Evolutionary conservation across 2,329 filamentous ascomycete species (phyloP).

Genomic region (Nemania sp.): DNA sequence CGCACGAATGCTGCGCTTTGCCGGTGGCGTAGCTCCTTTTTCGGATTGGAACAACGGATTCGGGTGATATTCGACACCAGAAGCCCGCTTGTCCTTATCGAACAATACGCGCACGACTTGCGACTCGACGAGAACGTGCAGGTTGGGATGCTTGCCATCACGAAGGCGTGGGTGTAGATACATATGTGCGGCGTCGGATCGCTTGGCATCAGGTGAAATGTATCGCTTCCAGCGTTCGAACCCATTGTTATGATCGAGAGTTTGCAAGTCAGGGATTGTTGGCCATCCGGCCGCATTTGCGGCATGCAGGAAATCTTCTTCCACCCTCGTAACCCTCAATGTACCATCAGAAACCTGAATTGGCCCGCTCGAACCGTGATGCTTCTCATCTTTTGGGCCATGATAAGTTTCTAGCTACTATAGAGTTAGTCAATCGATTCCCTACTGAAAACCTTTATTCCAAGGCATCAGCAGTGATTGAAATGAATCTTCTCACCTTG

Average conservation of each 20-base stretch:
- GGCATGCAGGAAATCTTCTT: conserved; percentile 52
- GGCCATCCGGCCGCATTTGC: conserved; percentile 49
- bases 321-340: conserved; percentile 43
- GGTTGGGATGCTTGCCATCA: conserved; percentile 37
- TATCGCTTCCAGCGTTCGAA: conserved; percentile 35
- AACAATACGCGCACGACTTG: conserved; percentile 53
- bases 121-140: conserved; percentile 39
- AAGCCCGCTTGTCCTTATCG: conserved; percentile 53
- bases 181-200: conserved; percentile 35
- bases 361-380: conserved; percentile 53
- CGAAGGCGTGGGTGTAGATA: conserved; percentile 37
- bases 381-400: conserved; percentile 43
- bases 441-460: not conserved
- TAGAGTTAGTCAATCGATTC: conserved; percentile 1
- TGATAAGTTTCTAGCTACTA: conserved; percentile 38
- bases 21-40: conserved; percentile 28
- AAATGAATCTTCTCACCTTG: conserved; percentile 42
- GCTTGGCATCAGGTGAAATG: conserved; percentile 34
- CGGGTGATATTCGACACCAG: conserved; percentile 58
- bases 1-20: conserved; percentile 47
- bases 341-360: conserved; percentile 53
- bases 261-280: conserved; percentile 54
- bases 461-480: not conserved
- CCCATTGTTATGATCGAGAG: conserved; percentile 46
- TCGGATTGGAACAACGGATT: conserved; percentile 47